A percentile compares a stretch with the other conserved stretches of the same genome.
These are phyloP conservation scores for Entelexis sorbosivorans DNA, from an alignment of 1,139 yeast species.

Conservation along the genomic window DNA sequence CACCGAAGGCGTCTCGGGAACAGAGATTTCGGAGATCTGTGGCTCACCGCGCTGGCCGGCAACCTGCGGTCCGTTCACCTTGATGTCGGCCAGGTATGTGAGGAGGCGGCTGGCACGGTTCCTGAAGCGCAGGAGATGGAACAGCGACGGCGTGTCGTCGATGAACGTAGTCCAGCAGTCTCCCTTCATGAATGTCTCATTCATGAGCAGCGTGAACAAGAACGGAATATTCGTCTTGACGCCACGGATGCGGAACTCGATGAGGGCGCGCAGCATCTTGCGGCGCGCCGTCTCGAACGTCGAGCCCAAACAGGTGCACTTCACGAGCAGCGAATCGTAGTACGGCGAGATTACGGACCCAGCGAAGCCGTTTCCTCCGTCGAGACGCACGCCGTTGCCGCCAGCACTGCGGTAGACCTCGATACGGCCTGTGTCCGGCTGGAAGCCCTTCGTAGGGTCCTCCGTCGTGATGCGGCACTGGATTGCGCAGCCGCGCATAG, in stretches of 20 bases:
- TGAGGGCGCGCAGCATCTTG: conserved; percentile 91
- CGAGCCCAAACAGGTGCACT: conserved; percentile 92
- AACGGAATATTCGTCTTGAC: conserved; percentile 97
- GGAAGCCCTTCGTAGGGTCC: conserved; percentile 93
- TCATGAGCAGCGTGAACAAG: conserved; percentile 81
- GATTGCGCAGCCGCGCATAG: conserved; percentile 94
- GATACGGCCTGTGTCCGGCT: conserved; percentile 96
- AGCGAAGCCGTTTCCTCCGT: conserved; percentile 99
- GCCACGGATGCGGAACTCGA: conserved; percentile 97
- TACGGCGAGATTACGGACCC: conserved; percentile 96
- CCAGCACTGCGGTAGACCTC: conserved; percentile 98
- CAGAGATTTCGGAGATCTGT: conserved; percentile 62
- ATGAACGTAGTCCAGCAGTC: conserved; percentile 97
- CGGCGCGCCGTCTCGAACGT: conserved; percentile 94
- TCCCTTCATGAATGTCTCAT: conserved; percentile 79
- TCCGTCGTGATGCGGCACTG: conserved; percentile 99
- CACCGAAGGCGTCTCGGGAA: conserved; percentile 45
- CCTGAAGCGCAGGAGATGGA: conserved; percentile 89
- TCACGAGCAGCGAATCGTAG: conserved; percentile 96
- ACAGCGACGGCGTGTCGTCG: conserved; percentile 92
- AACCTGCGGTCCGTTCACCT: conserved; percentile 89
- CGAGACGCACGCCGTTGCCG: conserved; percentile 97
- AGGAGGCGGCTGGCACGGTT: conserved; percentile 93
- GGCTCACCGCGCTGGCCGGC: conserved; percentile 94
- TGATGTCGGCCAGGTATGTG: conserved; percentile 79